Evolutionary conservation across 441 rosid species (phyloP).

Genomic region (Melastoma candidum): DNA sequence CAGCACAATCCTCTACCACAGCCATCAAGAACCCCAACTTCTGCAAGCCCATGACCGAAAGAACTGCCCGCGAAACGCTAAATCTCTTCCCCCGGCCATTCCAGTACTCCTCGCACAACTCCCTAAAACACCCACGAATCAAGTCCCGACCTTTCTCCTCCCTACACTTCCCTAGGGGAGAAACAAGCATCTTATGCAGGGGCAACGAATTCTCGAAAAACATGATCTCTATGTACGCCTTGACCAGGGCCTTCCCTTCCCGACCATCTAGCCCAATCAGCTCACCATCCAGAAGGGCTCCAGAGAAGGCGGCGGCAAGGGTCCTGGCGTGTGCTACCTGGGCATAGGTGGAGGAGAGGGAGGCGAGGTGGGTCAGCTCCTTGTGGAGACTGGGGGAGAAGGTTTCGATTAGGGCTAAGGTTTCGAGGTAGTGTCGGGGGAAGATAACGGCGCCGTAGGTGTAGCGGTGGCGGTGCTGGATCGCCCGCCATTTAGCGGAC

Average conservation of each 20-base stretch:
- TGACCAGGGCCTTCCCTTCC: too few species aligned
- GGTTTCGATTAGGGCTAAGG: slow-evolving; percentile 25
- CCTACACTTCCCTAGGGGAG: slow-evolving; percentile 43
- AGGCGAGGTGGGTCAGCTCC: slow-evolving; percentile 47
- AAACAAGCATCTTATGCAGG: slow-evolving; percentile 69
- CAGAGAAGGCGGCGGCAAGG: slow-evolving; percentile 50
- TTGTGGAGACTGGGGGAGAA: slow-evolving; percentile 17
- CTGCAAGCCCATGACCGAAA: slow-evolving; percentile 86
- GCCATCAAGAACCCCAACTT: slow-evolving; percentile 72
- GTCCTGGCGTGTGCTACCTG: slow-evolving; percentile 64
- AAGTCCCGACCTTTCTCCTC: slow-evolving; percentile 33
- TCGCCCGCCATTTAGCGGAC: slow-evolving; percentile 96
- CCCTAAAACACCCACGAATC: slow-evolving; percentile 45
- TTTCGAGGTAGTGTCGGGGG: slow-evolving; percentile 40
- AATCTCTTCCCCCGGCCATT: slow-evolving; percentile 43
- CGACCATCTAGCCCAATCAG: too few species aligned
- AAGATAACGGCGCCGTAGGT: slow-evolving; percentile 73
- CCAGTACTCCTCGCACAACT: slow-evolving; percentile 55
- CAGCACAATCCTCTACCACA: slow-evolving; percentile 62
- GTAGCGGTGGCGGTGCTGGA: slow-evolving; percentile 92
- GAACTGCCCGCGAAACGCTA: slow-evolving; percentile 71
- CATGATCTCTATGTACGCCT: slow-evolving; percentile 44
- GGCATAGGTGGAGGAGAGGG: slow-evolving; percentile 64
- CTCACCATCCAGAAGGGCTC: slow-evolving; percentile 15
- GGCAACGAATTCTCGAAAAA: slow-evolving; percentile 81